Base-by-base conservation (phyloP, 2,329 filamentous ascomycete species). In the Neobulgaria alba region DNA sequence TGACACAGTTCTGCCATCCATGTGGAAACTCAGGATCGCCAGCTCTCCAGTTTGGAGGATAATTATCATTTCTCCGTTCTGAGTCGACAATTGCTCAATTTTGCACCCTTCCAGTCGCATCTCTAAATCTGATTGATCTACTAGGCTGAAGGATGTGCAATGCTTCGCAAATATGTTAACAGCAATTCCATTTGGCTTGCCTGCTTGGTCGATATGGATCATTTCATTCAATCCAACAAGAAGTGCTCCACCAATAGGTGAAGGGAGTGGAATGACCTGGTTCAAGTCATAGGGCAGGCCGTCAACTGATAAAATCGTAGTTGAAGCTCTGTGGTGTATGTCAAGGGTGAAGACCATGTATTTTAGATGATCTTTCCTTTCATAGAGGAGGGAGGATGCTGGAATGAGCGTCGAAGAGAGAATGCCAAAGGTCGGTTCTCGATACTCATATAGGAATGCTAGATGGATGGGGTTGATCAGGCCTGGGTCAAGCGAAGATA, bases 341-440 rank as follows among this genome's bases (percentile, higher is more conserved):
- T 98, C 92, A 38, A 98, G 70, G 0, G 92, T 95, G 58, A 95
- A 95, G 47, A 98, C 90, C 57, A 88, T 88, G 65, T 95, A 98
- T 14, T 80, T 82, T 35, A 95, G 69, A 52, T 85, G 77, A 59
- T 98, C 92, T 57, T 82, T 92, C 49, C 87, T 77, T 55, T 88
- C 84, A 48, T 73, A 66, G 18, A 81, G 64, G 39, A 96, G 68
- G 3, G 85, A 81, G 41, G 73, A 71, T n/a, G 88, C 89, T 10
- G 82, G 77, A 26, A 80, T 72, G 48, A 77, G 68, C 38, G 79
- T 80, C 1, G 89, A 85, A 34, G 87, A 92, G 31, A 98, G 71
- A 46, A 98, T 89, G 42, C 90, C 92, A 66, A 98, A 95, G 0
- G 92, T 98, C 10, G 92, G 90, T 63, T 96, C 92, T 61, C 92